Conservation (phyloP, 257 asterid genomes). For the Capsicum rhomboideum region DNA sequence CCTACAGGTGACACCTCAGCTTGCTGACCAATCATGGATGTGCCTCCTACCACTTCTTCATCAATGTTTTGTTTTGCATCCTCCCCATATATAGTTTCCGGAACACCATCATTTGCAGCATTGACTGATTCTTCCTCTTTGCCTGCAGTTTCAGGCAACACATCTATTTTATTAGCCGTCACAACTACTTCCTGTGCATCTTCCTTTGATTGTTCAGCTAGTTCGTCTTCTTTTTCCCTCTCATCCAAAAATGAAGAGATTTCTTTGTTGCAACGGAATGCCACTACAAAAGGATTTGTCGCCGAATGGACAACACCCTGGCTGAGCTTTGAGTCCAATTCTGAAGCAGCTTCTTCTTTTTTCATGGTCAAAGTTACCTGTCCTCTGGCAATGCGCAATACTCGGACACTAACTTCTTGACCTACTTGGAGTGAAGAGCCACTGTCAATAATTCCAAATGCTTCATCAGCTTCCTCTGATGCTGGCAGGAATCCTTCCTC, state of each 20-base stretch:
- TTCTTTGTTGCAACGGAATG: conserved; percentile 57
- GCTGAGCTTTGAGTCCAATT: conserved; percentile 47
- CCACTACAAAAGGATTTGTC: conserved; percentile 78
- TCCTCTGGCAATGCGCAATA: conserved; percentile 72
- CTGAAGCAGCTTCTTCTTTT: conserved; percentile 49
- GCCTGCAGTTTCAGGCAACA: conserved; percentile 12
- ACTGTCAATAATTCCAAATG: conserved; percentile 50
- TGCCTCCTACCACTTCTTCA: conserved; percentile 28
- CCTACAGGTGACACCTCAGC: conserved; percentile 29
- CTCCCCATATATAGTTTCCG: conserved; percentile 15
- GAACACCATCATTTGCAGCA: conserved; percentile 5
- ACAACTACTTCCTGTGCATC: background rate
- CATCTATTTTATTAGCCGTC: background rate
- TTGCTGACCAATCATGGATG: conserved; percentile 20
- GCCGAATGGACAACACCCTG: conserved; percentile 59
- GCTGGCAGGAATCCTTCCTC: conserved; percentile 93
- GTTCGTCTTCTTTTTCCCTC: conserved; percentile 36
- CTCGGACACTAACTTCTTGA: conserved; percentile 84
- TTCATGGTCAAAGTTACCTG: conserved; percentile 87
- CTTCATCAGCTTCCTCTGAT: conserved; percentile 71
- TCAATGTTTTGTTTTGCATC: conserved; percentile 14
- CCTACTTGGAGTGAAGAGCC: conserved; percentile 70
- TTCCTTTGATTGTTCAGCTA: conserved; percentile 15
- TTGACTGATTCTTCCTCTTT: conserved; percentile 17
- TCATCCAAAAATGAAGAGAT: conserved; percentile 71